Evolutionary conservation across 306 rosid species (phyloP).

Genomic region (Sesbania bispinosa): DNA sequence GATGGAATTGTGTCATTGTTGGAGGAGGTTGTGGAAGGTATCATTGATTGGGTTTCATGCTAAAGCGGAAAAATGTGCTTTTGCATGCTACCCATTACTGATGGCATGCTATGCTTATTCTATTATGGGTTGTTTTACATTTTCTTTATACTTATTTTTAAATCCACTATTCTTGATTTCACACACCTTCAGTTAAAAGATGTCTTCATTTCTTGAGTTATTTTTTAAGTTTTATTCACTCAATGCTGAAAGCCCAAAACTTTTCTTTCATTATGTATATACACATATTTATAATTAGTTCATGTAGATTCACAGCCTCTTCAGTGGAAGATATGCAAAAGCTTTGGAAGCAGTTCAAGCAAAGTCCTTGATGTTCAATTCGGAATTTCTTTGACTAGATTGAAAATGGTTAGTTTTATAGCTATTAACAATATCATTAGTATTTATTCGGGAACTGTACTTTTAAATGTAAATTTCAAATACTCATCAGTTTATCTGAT

Average conservation of each 20-base stretch:
- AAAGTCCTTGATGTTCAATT: constrained; percentile 78
- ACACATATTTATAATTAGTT: not conserved
- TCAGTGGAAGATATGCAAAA: constrained; percentile 77
- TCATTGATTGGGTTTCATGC: not conserved
- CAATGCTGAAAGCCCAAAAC: not conserved
- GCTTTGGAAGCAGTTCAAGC: constrained; percentile 51
- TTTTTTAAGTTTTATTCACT: not conserved
- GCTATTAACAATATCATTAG: not conserved
- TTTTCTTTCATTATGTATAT: not conserved
- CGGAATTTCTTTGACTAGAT: constrained; percentile 55
- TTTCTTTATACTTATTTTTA: not conserved
- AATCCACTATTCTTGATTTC: not conserved
- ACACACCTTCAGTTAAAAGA: not conserved
- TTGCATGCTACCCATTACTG: not conserved
- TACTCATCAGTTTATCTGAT: not conserved
- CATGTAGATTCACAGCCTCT: constrained; percentile 63
- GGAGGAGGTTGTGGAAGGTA: constrained; percentile 89
- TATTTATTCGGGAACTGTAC: not conserved
- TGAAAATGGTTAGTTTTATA: constrained; percentile 70
- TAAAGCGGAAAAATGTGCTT: not conserved
- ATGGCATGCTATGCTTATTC: not conserved
- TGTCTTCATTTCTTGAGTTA: not conserved
- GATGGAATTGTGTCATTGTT: constrained; percentile 68
- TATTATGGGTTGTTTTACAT: not conserved
- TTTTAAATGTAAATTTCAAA: not conserved